phyloP scores from a whole-genome alignment of 2,329 filamentous ascomycete genomes.

The Botrytis paeoniae region DNA sequence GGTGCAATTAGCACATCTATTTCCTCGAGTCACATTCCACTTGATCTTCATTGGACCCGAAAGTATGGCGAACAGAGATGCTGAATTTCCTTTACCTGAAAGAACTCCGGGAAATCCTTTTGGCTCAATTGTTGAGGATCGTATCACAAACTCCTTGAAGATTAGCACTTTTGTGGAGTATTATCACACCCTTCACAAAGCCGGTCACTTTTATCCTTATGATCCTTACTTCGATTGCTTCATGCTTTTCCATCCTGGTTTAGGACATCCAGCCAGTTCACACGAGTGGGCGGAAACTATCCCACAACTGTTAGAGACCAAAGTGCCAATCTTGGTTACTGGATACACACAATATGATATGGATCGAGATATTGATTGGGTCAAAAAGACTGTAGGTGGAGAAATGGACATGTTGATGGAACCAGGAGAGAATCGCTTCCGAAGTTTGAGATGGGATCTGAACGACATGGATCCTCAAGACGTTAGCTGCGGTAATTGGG shows the following conservation, averaged over 20 bases:
- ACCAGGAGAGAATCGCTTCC: slow-evolving; percentile 90
- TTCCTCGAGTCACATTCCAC: slow-evolving; percentile 87
- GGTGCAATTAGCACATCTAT: slow-evolving; percentile 91
- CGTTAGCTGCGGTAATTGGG: slow-evolving; percentile 94
- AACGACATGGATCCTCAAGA: slow-evolving; percentile 95
- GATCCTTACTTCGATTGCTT: slow-evolving; percentile 99
- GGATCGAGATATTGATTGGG: slow-evolving; percentile 87
- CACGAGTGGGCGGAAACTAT: slow-evolving; percentile 94
- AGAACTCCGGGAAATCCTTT: slow-evolving; percentile 86
- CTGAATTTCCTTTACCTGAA: slow-evolving; percentile 85
- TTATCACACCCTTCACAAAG: slow-evolving; percentile 92
- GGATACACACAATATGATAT: slow-evolving; percentile 96
- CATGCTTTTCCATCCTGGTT: slow-evolving; percentile 91
- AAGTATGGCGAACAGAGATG: slow-evolving; percentile 89
- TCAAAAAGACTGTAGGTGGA: slow-evolving; percentile 77
- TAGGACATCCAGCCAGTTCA: slow-evolving; percentile 88
- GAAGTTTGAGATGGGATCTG: slow-evolving; percentile 93
- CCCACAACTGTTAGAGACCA: slow-evolving; percentile 87
- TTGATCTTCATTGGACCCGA: slow-evolving; percentile 94
- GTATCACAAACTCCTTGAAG: slow-evolving; percentile 85
- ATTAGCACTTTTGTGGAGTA: slow-evolving; percentile 98
- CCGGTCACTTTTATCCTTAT: slow-evolving; percentile 86
- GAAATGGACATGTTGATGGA: slow-evolving; percentile 91
- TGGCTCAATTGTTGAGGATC: slow-evolving; percentile 89
- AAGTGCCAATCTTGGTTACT: slow-evolving; percentile 89